Base-by-base conservation (phyloP, 2,329 filamentous ascomycete genomes). In the Talaromyces sp. region DNA sequence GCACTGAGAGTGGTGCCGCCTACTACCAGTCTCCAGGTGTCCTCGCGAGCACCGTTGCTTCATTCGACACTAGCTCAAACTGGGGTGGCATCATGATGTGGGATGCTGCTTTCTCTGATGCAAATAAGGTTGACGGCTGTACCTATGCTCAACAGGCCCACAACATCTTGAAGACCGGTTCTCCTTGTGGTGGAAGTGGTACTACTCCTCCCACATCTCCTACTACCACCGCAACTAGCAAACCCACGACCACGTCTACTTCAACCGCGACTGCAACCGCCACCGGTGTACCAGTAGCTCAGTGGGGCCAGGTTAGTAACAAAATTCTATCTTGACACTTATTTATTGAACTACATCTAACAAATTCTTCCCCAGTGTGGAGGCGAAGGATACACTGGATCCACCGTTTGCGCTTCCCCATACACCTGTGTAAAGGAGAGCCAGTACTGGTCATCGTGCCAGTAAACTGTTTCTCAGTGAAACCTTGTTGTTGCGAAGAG, bases 21-120 rank as follows among this genome's bases (percentile, higher is more conserved):
- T 75, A 75, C 63, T 84, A 84, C 64, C 66, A 85, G 10, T 69
- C 66, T 1, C 78, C 78, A 0, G 60, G 64, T 1, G 75, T 82
- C 58, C 80, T 77, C 2, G 68, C 76, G 52, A 63, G 66, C 2
- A 62, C 84, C 52, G 69, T 84, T 21, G 63, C 70, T n/a, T 65
- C 69, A 31, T 78, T 76, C 59, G 74, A 74, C 60, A 66, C 66
- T 9, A 69, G 72, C 1, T 60, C 71, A 19, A 70, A 68, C 2
- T 85, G 84, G 62, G 83, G 81, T 36, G 83, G 83, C 69, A 73
- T 84, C 33, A 85, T 84, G 82, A 67, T 85, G 7, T 85, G 80
- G 80, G 81, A 84, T 53, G 79, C 81, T 3, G 81, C 78, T 0
- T 73, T 73, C 9, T 77, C 77, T n/a, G 68, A 74, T 15, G 70